These are phyloP conservation scores for Clonostachys solani DNA, from an alignment of 2,329 filamentous ascomycete species.

Conservation along the genomic window DNA sequence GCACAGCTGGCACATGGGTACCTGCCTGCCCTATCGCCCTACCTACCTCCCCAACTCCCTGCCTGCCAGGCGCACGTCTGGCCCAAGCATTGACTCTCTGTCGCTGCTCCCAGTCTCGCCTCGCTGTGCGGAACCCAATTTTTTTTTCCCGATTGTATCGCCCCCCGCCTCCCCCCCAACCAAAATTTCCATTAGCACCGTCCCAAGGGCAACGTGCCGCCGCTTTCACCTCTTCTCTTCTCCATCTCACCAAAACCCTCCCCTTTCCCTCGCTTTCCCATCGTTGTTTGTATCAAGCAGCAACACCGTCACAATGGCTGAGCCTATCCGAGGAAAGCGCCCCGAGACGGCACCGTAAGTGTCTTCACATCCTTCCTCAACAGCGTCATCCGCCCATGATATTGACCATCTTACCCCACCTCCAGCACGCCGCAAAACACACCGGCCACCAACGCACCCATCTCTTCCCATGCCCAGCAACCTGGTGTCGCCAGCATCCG, in stretches of 20 bases:
- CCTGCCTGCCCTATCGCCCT: too few species aligned
- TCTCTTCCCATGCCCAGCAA: constrained; percentile 95
- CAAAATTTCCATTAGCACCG: constrained; percentile 27
- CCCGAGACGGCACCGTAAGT: constrained; percentile 58
- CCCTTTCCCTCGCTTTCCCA: constrained; percentile 10
- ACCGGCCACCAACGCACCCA: constrained; percentile 89
- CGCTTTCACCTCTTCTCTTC: constrained; percentile 19
- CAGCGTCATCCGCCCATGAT: constrained; percentile 4
- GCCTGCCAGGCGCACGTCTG: too few species aligned
- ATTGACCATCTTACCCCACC: constrained; percentile 30
- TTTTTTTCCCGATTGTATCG: neutral
- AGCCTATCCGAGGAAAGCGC: constrained; percentile 62
- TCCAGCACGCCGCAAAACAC: constrained; percentile 96
- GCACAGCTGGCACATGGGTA: too few species aligned
- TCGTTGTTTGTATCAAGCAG: constrained; percentile 10
- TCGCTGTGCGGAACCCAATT: neutral
- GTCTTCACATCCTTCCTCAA: constrained; percentile 8
- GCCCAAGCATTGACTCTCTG: too few species aligned
- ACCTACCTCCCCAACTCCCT: too few species aligned
- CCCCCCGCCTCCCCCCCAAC: constrained; percentile 23
- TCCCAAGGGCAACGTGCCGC: constrained; percentile 15
- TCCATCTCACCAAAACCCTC: constrained; percentile 14
- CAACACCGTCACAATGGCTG: constrained; percentile 43
- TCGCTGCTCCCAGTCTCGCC: too few species aligned
- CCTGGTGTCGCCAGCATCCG: constrained; percentile 93